Evolutionary conservation across 1,284 basidiomycete genomes (phyloP), one percentile per base, ranked within the genome.

Genomic region (Pterula multifida): DNA sequence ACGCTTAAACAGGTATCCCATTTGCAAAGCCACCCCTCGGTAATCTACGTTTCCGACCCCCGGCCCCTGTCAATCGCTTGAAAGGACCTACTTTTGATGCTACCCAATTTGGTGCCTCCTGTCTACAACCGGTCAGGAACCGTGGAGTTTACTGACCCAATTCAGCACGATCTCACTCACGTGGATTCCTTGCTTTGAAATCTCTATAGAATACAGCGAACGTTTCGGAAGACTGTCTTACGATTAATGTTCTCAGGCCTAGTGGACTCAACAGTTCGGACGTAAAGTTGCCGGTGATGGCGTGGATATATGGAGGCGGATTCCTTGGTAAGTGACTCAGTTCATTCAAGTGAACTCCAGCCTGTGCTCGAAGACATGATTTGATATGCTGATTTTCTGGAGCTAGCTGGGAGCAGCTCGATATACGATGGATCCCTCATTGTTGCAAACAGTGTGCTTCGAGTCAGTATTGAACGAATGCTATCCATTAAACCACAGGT

Each of bases 291-390:
- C 61, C 63, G 2, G 60, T 65, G 2, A 56, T 63, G 55, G 55
- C 60, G 2, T 64, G 62, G 62, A 58, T 65, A 6, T 61, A 60
- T 47, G 63, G 63, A 1, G 61, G 62, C 1, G 59, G 58, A 3
- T 64, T 63, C 44, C 11, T 19, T 6, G 15, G 57, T 57, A 15
- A 13, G 58, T 45, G 26, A 22, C n/a, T 28, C 13, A 25, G 46
- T 26, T 17, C 32, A 3, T 3, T 21, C 44, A 13, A 36, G 3
- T 17, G 11, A n/a, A 13, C 47, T 3, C 4, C n/a, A 23, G 11
- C 45, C 19, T 47, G 26, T 28, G 23, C 26, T 28, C 22, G 12
- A 12, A 15, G 22, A 12, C 19, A n/a, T n/a, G n/a, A n/a, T n/a
- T n/a, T n/a, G n/a, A n/a, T 25, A 23, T 35, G 39, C 26, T 49